phyloP scores from a whole-genome alignment of 306 rosid species.

The Medicago lupulina region DNA sequence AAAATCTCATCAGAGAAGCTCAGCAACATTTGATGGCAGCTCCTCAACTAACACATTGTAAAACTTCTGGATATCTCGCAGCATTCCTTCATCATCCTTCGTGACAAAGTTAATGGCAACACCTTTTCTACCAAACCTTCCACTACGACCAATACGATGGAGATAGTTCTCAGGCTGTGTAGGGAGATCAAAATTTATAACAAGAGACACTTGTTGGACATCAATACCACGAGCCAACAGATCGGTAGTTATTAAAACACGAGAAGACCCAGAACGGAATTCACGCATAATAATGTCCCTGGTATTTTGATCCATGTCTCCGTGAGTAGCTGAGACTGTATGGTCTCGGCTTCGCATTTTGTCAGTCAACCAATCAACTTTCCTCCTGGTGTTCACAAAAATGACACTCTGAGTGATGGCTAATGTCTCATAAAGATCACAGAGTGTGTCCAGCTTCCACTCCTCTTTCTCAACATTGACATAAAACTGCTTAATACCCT shows the following conservation, averaged over 20 bases:
- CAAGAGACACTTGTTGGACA: conserved; percentile 86
- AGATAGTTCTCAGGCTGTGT: conserved; percentile 92
- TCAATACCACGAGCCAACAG: conserved; percentile 88
- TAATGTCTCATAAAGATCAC: conserved; percentile 77
- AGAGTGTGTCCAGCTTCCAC: conserved; percentile 81
- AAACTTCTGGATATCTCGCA: conserved; percentile 79
- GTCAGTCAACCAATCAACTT: conserved; percentile 91
- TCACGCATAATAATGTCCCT: conserved; percentile 90
- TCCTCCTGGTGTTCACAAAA: conserved; percentile 83
- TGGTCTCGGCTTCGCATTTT: conserved; percentile 88
- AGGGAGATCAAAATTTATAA: conserved; percentile 79
- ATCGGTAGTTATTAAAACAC: conserved; percentile 79
- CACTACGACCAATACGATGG: conserved; percentile 88
- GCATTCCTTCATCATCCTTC: conserved; percentile 68
- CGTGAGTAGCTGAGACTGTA: conserved; percentile 86
- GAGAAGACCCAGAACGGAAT: conserved; percentile 83
- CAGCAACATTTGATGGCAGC: conserved; percentile 83
- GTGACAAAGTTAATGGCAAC: conserved; percentile 84
- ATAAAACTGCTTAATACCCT: conserved; percentile 80
- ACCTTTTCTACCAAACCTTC: conserved; percentile 87
- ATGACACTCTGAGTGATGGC: conserved; percentile 89
- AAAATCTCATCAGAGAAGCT: conserved; percentile 74
- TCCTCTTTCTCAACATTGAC: conserved; percentile 81
- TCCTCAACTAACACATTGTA: conserved; percentile 76
- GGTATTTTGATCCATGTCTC: conserved; percentile 92